A percentile compares a stretch with the other conserved stretches of the same genome.
phyloP scores from a whole-genome alignment of 2,329 filamentous ascomycete species.

The Tolypocladium ophioglossoides region DNA sequence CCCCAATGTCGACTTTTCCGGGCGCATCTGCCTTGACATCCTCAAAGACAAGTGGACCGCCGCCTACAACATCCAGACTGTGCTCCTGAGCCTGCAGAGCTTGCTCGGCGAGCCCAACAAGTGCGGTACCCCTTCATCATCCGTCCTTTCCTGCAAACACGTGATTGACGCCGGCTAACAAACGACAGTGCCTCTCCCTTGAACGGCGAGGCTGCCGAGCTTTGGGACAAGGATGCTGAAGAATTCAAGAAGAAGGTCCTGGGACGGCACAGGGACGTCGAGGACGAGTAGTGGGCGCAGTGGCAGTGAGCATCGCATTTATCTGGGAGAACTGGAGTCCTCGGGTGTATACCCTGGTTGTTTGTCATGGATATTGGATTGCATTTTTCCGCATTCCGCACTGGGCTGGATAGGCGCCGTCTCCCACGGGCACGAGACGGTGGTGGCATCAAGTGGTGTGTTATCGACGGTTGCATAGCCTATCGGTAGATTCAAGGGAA shows the following conservation, averaged over 20 bases:
- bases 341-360: conserved; percentile 19
- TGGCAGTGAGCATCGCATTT: conserved; percentile 5
- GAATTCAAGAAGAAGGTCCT: conserved; percentile 76
- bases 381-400: conserved; percentile 16
- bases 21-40: conserved; percentile 94
- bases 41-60: conserved; percentile 99
- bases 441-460: not conserved
- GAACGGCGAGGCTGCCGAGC: conserved; percentile 89
- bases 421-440: conserved; percentile 1
- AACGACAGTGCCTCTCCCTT: conserved; percentile 69
- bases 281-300: conserved; percentile 41
- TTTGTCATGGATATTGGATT: conserved; percentile 21
- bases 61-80: conserved; percentile 91
- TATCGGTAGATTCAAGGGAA: not conserved
- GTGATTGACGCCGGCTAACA: conserved; percentile 7
- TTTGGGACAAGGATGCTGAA: conserved; percentile 82
- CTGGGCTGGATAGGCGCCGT: conserved; percentile 3
- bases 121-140: conserved; percentile 42
- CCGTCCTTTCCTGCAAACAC: not conserved
- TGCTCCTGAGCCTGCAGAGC: conserved; percentile 88
- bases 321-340: conserved; percentile 32
- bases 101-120: conserved; percentile 96
- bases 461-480: conserved; percentile 4
- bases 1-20: conserved; percentile 95
- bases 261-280: conserved; percentile 51